Evolutionary conservation across 495 filamentous ascomycete species (phyloP), one percentile per base, ranked within the genome.

Genomic region (Penicillium lividum): DNA sequence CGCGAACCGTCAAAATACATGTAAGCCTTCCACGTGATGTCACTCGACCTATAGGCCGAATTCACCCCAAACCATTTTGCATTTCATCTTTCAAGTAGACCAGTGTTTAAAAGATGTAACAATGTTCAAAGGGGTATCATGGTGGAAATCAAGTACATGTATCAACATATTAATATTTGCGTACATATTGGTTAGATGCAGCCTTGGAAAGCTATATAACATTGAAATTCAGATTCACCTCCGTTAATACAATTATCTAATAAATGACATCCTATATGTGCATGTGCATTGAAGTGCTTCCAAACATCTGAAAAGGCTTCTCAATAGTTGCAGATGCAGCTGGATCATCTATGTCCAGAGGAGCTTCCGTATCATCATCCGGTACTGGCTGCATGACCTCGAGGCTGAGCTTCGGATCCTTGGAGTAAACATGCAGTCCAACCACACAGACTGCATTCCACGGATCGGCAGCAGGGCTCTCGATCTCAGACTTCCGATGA

Each of bases 381-480:
- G 79, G 79, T 44, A 78, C 77, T 28, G 84, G 81, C 25, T 76
- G 73, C 3, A 85, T 65, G 31, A 85, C 82, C 61, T 86, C 74
- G 28, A 86, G 71, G 22, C 70, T 75, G 30, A 85, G 73, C 43
- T 75, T 72, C 6, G 76, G 72, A 57, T 85, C 83, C 64, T 84
- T 80, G 27, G 75, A 85, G 69, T 91, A 94, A 1, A 96, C 84
- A 31, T 87, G 78, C 46, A 96, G 66, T 0, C 91, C 91, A 0
- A 94, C 83, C 2, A 93, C 89, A 44, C 84, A 90, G 0, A 93
- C 84, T 0, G 92, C 91, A 68, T 95, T 94, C 92, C 92, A 96
- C 1, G 90, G 88, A 49, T 93, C 83, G 30, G 55, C 51, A 30
- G 58, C 38, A 31, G 60, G 55, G 11, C 53, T 55, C 5, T 66